Evolutionary conservation across 371 early-diverging fungal genomes (phyloP).

Genomic region (Apophysomyces ossiformis): DNA sequence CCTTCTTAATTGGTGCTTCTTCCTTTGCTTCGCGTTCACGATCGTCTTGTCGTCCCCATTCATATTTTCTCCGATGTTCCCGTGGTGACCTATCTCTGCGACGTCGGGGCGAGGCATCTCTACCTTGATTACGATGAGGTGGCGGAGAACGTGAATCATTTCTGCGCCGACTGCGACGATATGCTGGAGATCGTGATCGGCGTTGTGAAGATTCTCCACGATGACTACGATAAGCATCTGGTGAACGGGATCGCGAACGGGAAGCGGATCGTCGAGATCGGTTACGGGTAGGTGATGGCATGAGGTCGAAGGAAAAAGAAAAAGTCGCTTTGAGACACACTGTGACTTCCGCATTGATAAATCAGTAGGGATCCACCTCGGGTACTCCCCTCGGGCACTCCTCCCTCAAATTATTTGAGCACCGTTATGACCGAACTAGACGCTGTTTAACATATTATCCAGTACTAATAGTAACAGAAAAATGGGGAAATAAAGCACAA

Average conservation of each 20-base stretch:
- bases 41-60: constrained; percentile 30
- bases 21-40: constrained; percentile 40
- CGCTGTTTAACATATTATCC: too few relatives aligned
- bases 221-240: not conserved
- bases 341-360: too few relatives aligned
- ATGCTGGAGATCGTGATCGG: not conserved
- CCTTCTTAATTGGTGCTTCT: constrained; percentile 51
- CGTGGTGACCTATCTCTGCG: constrained; percentile 7
- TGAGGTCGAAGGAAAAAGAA: too few relatives aligned
- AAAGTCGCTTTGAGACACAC: too few relatives aligned
- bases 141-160: not conserved
- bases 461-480: too few relatives aligned
- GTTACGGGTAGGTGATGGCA: not conserved
- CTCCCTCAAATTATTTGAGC: too few relatives aligned
- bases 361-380: too few relatives aligned
- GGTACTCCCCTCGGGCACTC: too few relatives aligned
- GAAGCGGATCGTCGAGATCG: constrained; percentile 1
- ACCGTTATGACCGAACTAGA: too few relatives aligned
- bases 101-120: not conserved
- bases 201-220: not conserved
- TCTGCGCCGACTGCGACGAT: not conserved
- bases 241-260: not conserved
- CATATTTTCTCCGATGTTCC: constrained; percentile 11
- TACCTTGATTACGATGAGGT: not conserved
- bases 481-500: too few relatives aligned